Percentiles rank a stretch among this genome's conserved stretches.
phyloP scores from a whole-genome alignment of 2,329 filamentous ascomycete genomes.

The Hawksworthiomyces lignivorus region DNA sequence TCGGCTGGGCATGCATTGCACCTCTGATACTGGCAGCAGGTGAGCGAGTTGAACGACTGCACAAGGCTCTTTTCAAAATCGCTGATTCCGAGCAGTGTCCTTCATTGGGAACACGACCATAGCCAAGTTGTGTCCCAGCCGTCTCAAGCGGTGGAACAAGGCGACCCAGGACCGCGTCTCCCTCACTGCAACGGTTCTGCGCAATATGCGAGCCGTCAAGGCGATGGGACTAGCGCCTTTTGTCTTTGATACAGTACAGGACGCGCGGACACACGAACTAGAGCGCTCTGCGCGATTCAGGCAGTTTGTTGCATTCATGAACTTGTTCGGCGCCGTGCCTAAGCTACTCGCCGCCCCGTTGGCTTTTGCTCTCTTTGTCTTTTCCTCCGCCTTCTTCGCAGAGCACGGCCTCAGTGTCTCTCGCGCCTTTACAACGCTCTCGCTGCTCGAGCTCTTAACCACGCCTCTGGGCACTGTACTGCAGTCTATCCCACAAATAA shows the following conservation, averaged over 20 bases:
- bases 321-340: not conserved
- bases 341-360: not conserved
- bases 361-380: not conserved
- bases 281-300: slow-evolving; percentile 1
- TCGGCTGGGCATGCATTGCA: slow-evolving; percentile 3
- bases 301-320: not conserved
- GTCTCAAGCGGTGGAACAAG: not conserved
- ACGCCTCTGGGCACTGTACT: not conserved
- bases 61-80: too few relatives aligned
- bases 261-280: not conserved
- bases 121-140: not conserved
- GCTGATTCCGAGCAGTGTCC: too few relatives aligned
- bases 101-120: not conserved
- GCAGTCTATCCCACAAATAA: not conserved
- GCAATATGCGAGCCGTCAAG: not conserved
- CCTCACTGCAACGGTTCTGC: not conserved
- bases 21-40: not conserved
- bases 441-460: not conserved
- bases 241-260: not conserved
- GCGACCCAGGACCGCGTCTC: not conserved
- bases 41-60: too few relatives aligned
- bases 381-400: not conserved
- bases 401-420: not conserved
- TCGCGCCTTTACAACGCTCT: not conserved
- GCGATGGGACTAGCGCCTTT: not conserved